Evolutionary conservation across 352 stramenopile genomes (phyloP), one percentile per base, ranked within the genome.

Genomic region (Phytophthora meadii): DNA sequence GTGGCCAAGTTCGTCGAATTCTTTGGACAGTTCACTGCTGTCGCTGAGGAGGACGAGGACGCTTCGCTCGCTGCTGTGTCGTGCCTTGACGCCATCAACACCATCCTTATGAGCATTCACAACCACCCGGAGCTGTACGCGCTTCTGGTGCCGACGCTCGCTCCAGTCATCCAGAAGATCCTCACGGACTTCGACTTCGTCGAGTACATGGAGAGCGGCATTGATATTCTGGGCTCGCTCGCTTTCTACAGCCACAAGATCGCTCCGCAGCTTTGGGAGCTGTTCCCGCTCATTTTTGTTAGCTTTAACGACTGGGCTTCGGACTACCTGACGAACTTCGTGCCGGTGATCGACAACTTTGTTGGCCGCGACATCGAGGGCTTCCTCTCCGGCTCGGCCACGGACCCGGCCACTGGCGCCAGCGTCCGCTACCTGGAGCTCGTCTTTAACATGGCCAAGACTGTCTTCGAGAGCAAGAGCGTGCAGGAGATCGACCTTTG

Each of bases 291-390:
- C 17, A 84, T 99, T n/a, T 98, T 99, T 61, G 63, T 88, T 41
- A 95, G 94, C 45, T 98, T 98, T 76, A 87, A 98, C 60, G 84
- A 97, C 60, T 99, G 91, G 84, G 97, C 96, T 0, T 97, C 96
- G 27, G 97, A 99, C 76, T 99, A 99, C 70, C 63, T 99, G 41
- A 93, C 92, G 17, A 97, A 99, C 70, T 98, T 99, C 69, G 92
- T 97, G 49, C 88, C 87, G 2, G 95, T 98, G 34, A 90, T 99
- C 37, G 96, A 99, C 72, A 99, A 98, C 73, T 99, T 98, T 69
- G 97, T 99, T 0, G 84, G 82, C 19, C 82, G 87, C 34, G 84
- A 94, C 66, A 79, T 90, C 4, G 81, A 90, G 14, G 82, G 77
- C 25, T 93, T 95, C 57, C 56, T 93, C 24, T 62, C 79, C 0